Percentiles rank a stretch among this genome's conserved stretches.
Evolutionary conservation across 2,329 filamentous ascomycete genomes (phyloP).

Genomic region (Plenodomus lindquistii): DNA sequence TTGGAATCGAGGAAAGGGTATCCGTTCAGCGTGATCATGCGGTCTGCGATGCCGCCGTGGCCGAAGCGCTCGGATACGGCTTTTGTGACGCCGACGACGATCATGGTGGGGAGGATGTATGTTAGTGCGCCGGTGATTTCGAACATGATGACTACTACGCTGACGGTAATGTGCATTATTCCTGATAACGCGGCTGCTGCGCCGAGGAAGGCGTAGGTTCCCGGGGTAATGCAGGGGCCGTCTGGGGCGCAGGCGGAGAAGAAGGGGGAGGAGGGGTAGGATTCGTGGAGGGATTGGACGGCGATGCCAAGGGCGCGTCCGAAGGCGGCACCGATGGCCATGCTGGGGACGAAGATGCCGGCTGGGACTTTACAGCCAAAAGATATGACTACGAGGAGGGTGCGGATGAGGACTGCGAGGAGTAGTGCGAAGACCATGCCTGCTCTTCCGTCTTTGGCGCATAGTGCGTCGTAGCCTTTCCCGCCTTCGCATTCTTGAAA

Average conservation of each 20-base stretch:
- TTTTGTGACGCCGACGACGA: slow-evolving; percentile 96
- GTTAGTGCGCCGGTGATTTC: slow-evolving; percentile 96
- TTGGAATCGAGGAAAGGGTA: slow-evolving; percentile 98
- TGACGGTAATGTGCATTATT: slow-evolving; percentile 97
- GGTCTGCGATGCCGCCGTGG: slow-evolving; percentile 95
- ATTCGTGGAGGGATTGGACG: slow-evolving; percentile 85
- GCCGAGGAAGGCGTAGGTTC: slow-evolving; percentile 94
- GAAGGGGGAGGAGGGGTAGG: slow-evolving; percentile 79
- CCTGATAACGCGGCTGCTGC: slow-evolving; percentile 89
- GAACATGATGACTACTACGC: slow-evolving; percentile 99
- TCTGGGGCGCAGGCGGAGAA: slow-evolving; percentile 89
- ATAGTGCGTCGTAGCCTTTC: slow-evolving; percentile 87
- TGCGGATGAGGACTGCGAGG: slow-evolving; percentile 78
- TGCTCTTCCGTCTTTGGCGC: slow-evolving; percentile 77
- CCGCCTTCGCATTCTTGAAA: slow-evolving; percentile 91
- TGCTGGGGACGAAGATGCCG: slow-evolving; percentile 96
- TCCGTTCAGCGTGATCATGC: slow-evolving; percentile 98
- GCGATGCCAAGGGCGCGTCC: slow-evolving; percentile 92
- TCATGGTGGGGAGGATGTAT: slow-evolving; percentile 98
- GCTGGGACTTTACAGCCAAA: slow-evolving; percentile 98
- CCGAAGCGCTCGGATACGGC: slow-evolving; percentile 87
- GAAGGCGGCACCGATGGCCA: slow-evolving; percentile 95
- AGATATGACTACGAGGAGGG: slow-evolving; percentile 87
- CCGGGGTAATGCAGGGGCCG: slow-evolving; percentile 93
- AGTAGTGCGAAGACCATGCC: slow-evolving; percentile 77